These are phyloP conservation scores for Exutisphaerella laricina DNA, from an alignment of 2,329 filamentous ascomycete species.

Conservation along the genomic window DNA sequence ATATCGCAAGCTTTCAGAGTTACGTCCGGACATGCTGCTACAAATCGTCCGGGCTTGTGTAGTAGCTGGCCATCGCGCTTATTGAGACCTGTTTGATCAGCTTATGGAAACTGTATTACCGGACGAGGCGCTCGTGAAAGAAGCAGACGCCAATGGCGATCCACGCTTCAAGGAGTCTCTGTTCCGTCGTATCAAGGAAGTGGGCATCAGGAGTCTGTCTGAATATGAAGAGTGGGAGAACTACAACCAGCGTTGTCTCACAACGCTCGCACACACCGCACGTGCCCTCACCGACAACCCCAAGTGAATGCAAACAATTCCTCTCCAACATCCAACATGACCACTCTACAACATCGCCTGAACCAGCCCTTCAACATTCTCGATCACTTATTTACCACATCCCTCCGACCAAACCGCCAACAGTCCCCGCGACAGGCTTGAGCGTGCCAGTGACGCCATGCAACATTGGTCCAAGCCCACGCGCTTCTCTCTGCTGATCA, in stretches of 20 bases:
- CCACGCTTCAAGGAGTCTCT: conserved; percentile 1
- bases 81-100: conserved; percentile 15
- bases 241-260: not conserved
- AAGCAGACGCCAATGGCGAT: conserved; percentile 1
- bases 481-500: not conserved
- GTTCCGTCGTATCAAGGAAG: not conserved
- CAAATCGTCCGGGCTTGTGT: conserved; percentile 19
- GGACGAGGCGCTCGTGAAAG: conserved; percentile 9
- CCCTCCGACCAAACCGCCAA: not conserved
- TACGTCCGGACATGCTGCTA: conserved; percentile 13
- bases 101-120: conserved; percentile 1
- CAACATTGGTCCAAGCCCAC: not conserved
- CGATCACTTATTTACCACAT: too few species aligned
- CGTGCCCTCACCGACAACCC: too few species aligned
- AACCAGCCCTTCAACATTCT: too few species aligned
- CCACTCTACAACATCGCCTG: too few species aligned
- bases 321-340: too few species aligned
- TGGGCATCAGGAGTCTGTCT: conserved; percentile 3
- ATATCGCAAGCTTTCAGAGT: conserved; percentile 11
- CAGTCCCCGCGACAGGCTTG: not conserved
- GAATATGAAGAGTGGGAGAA: not conserved
- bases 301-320: too few species aligned
- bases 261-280: too few species aligned
- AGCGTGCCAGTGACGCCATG: too few species aligned
- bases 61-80: conserved; percentile 3